Evolutionary conservation across 352 stramenopile species (phyloP).

Genomic region (Globisporangium cystogenes): DNA sequence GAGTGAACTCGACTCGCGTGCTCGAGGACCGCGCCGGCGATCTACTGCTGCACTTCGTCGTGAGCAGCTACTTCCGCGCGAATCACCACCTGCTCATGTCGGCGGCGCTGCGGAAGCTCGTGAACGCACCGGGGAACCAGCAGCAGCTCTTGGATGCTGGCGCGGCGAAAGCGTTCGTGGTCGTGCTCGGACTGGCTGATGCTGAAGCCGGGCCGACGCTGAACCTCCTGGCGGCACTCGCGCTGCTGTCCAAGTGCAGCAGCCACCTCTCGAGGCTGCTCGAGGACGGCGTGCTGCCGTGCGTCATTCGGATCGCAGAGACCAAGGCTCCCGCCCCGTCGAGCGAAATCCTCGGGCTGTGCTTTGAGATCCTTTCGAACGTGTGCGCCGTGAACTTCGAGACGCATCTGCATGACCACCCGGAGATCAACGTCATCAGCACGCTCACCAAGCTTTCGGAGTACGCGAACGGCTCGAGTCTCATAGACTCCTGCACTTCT

Average conservation of each 20-base stretch:
- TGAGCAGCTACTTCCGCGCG: conserved; percentile 25
- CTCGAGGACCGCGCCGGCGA: conserved; percentile 42
- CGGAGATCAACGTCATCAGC: conserved; percentile 65
- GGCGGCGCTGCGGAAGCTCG: conserved; percentile 49
- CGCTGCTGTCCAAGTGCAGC: conserved; percentile 43
- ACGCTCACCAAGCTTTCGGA: conserved; percentile 71
- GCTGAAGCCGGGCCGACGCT: conserved; percentile 22
- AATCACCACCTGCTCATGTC: conserved; percentile 40
- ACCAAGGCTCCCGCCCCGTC: conserved; percentile 3
- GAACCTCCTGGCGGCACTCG: conserved; percentile 48
- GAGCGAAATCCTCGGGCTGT: conserved; percentile 33
- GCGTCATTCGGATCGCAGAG: conserved; percentile 46
- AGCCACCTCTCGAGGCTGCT: conserved; percentile 34
- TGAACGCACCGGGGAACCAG: conserved; percentile 65
- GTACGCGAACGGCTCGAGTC: conserved; percentile 2
- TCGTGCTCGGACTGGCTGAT: conserved; percentile 28
- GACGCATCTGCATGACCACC: conserved; percentile 21
- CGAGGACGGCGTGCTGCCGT: conserved; percentile 43
- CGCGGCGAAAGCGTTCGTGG: conserved; percentile 39
- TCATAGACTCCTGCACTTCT: neutral
- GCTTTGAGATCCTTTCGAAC: conserved; percentile 75
- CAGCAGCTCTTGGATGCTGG: conserved; percentile 30
- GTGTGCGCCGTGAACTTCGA: conserved; percentile 60
- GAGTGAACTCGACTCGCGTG: conserved; percentile 60
- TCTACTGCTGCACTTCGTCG: conserved; percentile 55